Evolutionary conservation across 1,284 basidiomycete species (phyloP).

Genomic region (Entoloma clypeatum): DNA sequence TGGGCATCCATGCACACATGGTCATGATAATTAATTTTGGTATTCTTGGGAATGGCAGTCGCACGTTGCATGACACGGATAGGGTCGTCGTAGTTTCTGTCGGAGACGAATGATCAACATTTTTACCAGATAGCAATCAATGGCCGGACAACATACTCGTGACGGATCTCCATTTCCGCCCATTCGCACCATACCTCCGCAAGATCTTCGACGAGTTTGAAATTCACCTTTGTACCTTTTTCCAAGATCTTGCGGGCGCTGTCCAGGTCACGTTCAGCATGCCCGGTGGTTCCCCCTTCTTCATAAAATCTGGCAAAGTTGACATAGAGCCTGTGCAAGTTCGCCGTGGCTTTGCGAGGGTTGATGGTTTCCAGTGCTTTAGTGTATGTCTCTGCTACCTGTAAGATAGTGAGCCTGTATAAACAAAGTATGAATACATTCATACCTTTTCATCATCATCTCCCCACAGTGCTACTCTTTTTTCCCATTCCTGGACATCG

Average conservation of each 20-base stretch:
- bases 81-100: constrained; percentile 93
- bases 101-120: constrained; percentile 16
- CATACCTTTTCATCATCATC: constrained; percentile 87
- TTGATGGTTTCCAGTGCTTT: constrained; percentile 86
- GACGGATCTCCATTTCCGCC: constrained; percentile 96
- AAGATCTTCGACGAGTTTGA: constrained; percentile 94
- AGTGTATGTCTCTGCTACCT: constrained; percentile 92
- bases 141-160: constrained; percentile 81
- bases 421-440: neutral
- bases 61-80: constrained; percentile 96
- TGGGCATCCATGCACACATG: constrained; percentile 60
- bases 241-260: constrained; percentile 91
- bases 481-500: constrained; percentile 99
- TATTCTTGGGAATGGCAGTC: constrained; percentile 83
- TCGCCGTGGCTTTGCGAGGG: constrained; percentile 89
- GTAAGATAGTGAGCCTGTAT: constrained; percentile 6
- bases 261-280: constrained; percentile 79
- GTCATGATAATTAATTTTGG: constrained; percentile 93
- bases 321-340: constrained; percentile 87
- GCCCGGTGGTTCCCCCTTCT: constrained; percentile 79
- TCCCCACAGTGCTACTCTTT: constrained; percentile 91
- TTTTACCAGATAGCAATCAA: constrained; percentile 7
- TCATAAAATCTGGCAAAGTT: constrained; percentile 99
- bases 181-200: constrained; percentile 99
- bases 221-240: constrained; percentile 88